A percentile compares a stretch with the other conserved stretches of the same genome.
Evolutionary conservation across 2,329 filamentous ascomycete genomes (phyloP).

Genomic region (Cucurbitaria berberidis): DNA sequence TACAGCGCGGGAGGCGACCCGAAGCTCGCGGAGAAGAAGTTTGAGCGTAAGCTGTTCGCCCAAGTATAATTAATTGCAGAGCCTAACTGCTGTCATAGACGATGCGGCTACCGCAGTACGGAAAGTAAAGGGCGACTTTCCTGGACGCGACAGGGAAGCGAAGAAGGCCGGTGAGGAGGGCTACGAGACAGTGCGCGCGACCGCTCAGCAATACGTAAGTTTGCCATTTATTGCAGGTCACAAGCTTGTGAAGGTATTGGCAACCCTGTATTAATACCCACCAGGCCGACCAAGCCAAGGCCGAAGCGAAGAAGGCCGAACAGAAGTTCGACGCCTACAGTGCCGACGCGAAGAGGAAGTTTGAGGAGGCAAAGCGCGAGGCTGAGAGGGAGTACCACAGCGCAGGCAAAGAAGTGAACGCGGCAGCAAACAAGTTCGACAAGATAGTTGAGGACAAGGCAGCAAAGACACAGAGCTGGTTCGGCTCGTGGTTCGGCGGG

Average conservation of each 20-base stretch:
- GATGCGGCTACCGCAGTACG: slow-evolving; percentile 74
- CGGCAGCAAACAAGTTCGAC: slow-evolving; percentile 77
- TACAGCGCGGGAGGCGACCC: slow-evolving; percentile 84
- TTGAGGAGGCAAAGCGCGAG: slow-evolving; percentile 66
- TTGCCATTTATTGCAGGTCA: neutral
- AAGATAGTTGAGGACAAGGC: slow-evolving; percentile 79
- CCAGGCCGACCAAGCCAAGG: slow-evolving; percentile 48
- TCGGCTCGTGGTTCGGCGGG: slow-evolving; percentile 85
- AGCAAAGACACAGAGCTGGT: slow-evolving; percentile 79
- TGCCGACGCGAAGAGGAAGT: slow-evolving; percentile 64
- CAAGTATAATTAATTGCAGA: neutral
- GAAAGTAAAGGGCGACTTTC: slow-evolving; percentile 70
- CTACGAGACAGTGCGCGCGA: slow-evolving; percentile 52
- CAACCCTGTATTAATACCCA: slow-evolving; percentile 19
- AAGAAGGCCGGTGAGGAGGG: slow-evolving; percentile 67
- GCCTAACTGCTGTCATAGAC: slow-evolving; percentile 59
- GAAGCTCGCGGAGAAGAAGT: slow-evolving; percentile 82
- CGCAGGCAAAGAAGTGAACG: slow-evolving; percentile 58
- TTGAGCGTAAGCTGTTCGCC: slow-evolving; percentile 70
- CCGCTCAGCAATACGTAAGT: slow-evolving; percentile 51
- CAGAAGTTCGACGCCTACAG: slow-evolving; percentile 61
- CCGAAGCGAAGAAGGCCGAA: slow-evolving; percentile 68
- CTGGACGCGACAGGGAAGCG: slow-evolving; percentile 65
- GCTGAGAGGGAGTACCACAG: slow-evolving; percentile 52
- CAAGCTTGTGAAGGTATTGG: neutral